Evolutionary conservation across 2,329 filamentous ascomycete genomes (phyloP).

Genomic region (Chrysosporium queenslandicum): DNA sequence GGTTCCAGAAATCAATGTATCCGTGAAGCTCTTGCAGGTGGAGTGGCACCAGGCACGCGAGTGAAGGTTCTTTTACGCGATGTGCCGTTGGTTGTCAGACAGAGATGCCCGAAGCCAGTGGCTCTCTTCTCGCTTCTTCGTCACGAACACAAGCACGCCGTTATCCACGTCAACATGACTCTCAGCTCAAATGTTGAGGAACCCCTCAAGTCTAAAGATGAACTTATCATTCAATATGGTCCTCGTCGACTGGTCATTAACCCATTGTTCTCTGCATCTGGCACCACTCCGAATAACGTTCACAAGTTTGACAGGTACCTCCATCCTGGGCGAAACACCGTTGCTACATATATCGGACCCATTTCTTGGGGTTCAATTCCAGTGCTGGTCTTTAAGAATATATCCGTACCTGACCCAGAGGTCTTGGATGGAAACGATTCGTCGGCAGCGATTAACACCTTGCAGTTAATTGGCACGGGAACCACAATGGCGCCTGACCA

Average conservation of each 20-base stretch:
- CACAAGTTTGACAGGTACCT: conserved; percentile 93
- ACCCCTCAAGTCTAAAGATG: conserved; percentile 82
- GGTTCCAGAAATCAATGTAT: conserved; percentile 65
- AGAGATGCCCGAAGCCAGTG: conserved; percentile 47
- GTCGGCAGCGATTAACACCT: conserved; percentile 35
- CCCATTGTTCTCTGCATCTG: conserved; percentile 80
- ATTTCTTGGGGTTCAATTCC: conserved; percentile 90
- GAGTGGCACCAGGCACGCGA: conserved; percentile 70
- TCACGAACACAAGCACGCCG: conserved; percentile 90
- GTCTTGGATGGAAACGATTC: conserved; percentile 37
- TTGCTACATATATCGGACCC: conserved; percentile 82
- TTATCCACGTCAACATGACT: conserved; percentile 80
- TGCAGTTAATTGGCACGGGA: conserved; percentile 74
- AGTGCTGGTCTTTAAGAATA: conserved; percentile 69
- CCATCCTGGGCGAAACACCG: conserved; percentile 78
- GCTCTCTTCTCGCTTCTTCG: conserved; percentile 77
- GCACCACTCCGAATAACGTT: conserved; percentile 87
- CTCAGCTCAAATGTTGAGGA: conserved; percentile 64
- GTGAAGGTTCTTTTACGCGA: conserved; percentile 67
- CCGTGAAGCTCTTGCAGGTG: conserved; percentile 78
- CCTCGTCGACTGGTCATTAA: conserved; percentile 78
- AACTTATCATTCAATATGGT: conserved; percentile 84
- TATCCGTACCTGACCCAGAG: conserved; percentile 27
- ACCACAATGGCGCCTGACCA: conserved; percentile 70
- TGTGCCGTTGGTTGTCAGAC: conserved; percentile 47